Evolutionary conservation across 2,329 filamentous ascomycete genomes (phyloP).

Genomic region (Botryotinia convoluta): DNA sequence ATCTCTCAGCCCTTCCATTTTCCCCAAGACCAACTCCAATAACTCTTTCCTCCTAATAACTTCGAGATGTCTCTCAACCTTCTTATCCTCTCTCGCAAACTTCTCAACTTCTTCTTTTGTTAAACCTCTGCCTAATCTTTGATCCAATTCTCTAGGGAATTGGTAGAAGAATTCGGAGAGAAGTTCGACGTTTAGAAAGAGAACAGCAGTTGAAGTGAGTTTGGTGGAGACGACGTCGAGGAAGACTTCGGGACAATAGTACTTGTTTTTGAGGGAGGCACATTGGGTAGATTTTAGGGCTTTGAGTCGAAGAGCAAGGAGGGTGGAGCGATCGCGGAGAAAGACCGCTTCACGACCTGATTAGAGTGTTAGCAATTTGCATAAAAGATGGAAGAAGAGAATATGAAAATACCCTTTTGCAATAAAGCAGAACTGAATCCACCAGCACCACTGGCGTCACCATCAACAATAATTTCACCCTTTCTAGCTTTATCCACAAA

Average conservation of each 20-base stretch:
- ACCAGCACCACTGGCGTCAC: conserved; percentile 81
- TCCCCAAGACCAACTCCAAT: conserved; percentile 86
- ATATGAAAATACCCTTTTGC: conserved; percentile 62
- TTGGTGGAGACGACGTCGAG: conserved; percentile 96
- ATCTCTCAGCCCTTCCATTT: conserved; percentile 88
- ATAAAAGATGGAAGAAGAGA: conserved; percentile 24
- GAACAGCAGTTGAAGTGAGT: conserved; percentile 87
- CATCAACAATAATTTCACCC: conserved; percentile 81
- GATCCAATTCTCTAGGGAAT: conserved; percentile 89
- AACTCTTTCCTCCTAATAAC: conserved; percentile 90
- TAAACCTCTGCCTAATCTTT: conserved; percentile 78
- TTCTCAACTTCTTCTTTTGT: conserved; percentile 77
- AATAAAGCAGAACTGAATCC: conserved; percentile 88
- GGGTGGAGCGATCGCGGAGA: conserved; percentile 84
- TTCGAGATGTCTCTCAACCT: conserved; percentile 84
- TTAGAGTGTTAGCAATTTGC: conserved; percentile 4
- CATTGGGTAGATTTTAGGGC: conserved; percentile 93
- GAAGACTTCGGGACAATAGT: conserved; percentile 95
- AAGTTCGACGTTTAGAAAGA: conserved; percentile 96
- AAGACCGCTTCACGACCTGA: conserved; percentile 89
- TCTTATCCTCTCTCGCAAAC: conserved; percentile 91
- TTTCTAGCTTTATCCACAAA: conserved; percentile 90
- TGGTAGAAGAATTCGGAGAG: conserved; percentile 97
- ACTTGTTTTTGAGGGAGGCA: conserved; percentile 79
- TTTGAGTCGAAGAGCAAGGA: conserved; percentile 84